Evolutionary conservation across 306 rosid species (phyloP), one percentile per base, ranked within the genome.

Genomic region (Citrullus colocynthis): DNA sequence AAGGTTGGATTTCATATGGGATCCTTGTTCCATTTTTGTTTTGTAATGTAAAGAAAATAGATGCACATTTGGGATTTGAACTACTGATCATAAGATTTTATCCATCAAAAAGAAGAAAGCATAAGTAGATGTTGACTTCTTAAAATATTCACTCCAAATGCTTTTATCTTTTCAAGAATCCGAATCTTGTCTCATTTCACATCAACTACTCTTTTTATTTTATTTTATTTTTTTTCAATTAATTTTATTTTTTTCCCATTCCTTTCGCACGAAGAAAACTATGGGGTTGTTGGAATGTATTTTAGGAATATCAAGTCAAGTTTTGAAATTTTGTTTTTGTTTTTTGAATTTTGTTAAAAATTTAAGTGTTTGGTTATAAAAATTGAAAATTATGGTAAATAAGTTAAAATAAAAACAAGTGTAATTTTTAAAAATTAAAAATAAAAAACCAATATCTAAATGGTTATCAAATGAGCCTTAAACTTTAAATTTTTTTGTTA

Each of bases 81-180:
- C 48, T 44, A 49, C n/a, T 70, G 30, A 64, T 61, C 51, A 42
- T 5, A 24, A 2, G 12, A 70, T 44, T 42, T n/a, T 41, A 65
- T 65, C 51, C 51, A 65, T 48, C 7, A 44, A 39, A 65, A 65
- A 65, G 51, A 32, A 70, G n/a, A 48, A 3, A 49, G 77, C 77
- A 72, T 51, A 72, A 28, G 37, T 24, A 16, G 60, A 72, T 72
- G 60, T 72, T 72, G 77, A 49, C 77, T 72, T 21, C 15, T 30
- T 6, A 24, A 24, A 71, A 71, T 71, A 71, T 72, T 72, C 76
- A 72, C 76, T 72, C 76, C 42, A 72, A 14, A 14, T 49, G 44
- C 15, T 28, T 72, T 6, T n/a, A 0, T 20, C 20, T 57, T 32
- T 32, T 32, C 49, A 67, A 44, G 75, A 70, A 70, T 71, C 58